Percentiles rank a stretch among this genome's conserved stretches.
phyloP scores from a whole-genome alignment of 2,329 filamentous ascomycete genomes.

The Aspergillus sp. region DNA sequence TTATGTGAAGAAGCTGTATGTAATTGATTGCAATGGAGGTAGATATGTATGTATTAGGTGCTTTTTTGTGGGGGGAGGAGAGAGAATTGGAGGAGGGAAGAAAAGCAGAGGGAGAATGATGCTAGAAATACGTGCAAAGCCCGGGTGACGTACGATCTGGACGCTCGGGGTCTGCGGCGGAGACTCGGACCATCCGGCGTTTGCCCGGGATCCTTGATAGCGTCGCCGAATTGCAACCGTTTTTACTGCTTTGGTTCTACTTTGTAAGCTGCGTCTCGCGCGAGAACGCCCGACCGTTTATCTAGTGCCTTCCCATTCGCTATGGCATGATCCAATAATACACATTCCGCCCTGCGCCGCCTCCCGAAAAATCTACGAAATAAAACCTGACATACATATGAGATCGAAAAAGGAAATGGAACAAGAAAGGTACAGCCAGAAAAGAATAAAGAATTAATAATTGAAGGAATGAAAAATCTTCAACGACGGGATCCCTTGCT shows the following conservation, averaged over 20 bases:
- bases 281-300: constrained; percentile 1
- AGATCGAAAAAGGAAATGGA: background rate
- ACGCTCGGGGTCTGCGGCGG: constrained; percentile 4
- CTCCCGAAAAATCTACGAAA: background rate
- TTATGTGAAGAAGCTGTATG: constrained; percentile 7
- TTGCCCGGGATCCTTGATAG: constrained; percentile 4
- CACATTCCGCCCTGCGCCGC: background rate
- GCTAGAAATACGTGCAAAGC: constrained; percentile 11
- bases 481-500: constrained; percentile 44
- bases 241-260: background rate
- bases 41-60: background rate
- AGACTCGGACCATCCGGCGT: constrained; percentile 7
- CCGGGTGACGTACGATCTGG: constrained; percentile 15
- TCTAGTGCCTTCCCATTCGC: constrained; percentile 1
- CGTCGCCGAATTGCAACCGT: too few relatives aligned
- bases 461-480: background rate
- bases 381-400: background rate
- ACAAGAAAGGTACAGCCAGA: constrained; percentile 7
- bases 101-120: background rate
- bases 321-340: constrained; percentile 8
- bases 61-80: background rate
- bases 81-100: constrained; percentile 1
- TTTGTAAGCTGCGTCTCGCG: background rate
- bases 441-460: constrained; percentile 10
- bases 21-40: constrained; percentile 2